phyloP scores from a whole-genome alignment of 2,329 filamentous ascomycete genomes.

The Ophiostoma australiae region DNA sequence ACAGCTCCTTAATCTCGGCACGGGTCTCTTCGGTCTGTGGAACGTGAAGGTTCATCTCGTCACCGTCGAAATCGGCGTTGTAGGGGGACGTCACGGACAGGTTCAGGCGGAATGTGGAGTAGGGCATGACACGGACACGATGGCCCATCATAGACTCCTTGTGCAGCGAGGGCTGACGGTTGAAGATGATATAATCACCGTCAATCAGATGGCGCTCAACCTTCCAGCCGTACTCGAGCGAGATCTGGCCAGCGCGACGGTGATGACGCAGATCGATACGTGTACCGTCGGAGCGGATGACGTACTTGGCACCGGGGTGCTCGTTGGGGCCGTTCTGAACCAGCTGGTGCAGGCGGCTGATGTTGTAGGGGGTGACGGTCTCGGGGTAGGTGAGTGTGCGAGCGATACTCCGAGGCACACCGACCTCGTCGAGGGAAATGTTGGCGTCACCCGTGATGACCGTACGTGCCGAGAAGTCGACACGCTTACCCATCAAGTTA shows the following conservation, averaged over 20 bases:
- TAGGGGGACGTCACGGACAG: slow-evolving; percentile 97
- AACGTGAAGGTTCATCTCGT: slow-evolving; percentile 99
- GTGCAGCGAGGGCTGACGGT: slow-evolving; percentile 96
- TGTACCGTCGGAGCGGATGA: slow-evolving; percentile 88
- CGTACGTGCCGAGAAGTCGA: slow-evolving; percentile 98
- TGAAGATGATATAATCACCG: slow-evolving; percentile 98
- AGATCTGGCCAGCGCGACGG: slow-evolving; percentile 78
- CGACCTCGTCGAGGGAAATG: slow-evolving; percentile 91
- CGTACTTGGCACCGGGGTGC: slow-evolving; percentile 93
- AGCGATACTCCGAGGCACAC: slow-evolving; percentile 90
- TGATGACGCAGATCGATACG: slow-evolving; percentile 93
- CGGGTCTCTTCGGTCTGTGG: slow-evolving; percentile 96
- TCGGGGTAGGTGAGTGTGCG: slow-evolving; percentile 92
- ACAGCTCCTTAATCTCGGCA: slow-evolving; percentile 88
- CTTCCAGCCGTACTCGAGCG: slow-evolving; percentile 94
- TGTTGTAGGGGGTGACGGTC: slow-evolving; percentile 96
- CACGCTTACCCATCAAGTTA: slow-evolving; percentile 99
- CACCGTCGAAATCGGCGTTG: slow-evolving; percentile 99
- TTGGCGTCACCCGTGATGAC: slow-evolving; percentile 99
- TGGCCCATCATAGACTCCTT: slow-evolving; percentile 99
- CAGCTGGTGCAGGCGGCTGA: slow-evolving; percentile 79
- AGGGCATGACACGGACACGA: slow-evolving; percentile 94
- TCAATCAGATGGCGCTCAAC: slow-evolving; percentile 95
- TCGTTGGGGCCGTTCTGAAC: slow-evolving; percentile 92
- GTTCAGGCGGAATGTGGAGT: slow-evolving; percentile 97